Conservation (phyloP, 148 eudicot species). For the Cornus florida region DNA sequence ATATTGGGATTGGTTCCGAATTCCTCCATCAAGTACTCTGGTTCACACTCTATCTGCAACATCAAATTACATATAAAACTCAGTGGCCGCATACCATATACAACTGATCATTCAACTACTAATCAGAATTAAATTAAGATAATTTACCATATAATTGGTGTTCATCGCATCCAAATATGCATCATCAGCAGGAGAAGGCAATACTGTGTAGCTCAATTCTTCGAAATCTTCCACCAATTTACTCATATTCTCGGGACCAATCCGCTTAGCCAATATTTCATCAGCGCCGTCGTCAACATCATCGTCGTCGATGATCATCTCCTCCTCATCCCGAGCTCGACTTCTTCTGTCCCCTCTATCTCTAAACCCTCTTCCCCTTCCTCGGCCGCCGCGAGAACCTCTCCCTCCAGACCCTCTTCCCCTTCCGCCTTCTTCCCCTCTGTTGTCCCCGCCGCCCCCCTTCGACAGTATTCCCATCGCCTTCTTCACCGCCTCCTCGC, state of each 20-base stretch:
- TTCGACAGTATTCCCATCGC: slow-evolving; percentile 22
- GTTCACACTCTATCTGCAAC: slow-evolving; percentile 86
- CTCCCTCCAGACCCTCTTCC: slow-evolving; percentile 40
- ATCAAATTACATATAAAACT: slow-evolving; percentile 1
- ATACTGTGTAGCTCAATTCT: slow-evolving; percentile 43
- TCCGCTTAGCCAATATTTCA: slow-evolving; percentile 52
- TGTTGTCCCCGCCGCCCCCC: slow-evolving; percentile 7
- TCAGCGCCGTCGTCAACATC: slow-evolving; percentile 46
- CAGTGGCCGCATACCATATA: neutral
- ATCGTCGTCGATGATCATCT: slow-evolving; percentile 17
- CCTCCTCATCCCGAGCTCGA: slow-evolving; percentile 22
- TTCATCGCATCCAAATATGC: slow-evolving; percentile 66
- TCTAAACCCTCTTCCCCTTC: slow-evolving; percentile 26
- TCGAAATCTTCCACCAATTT: slow-evolving; percentile 62
- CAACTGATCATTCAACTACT: neutral
- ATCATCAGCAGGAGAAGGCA: slow-evolving; percentile 65
- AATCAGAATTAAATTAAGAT: neutral
- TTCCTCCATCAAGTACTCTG: slow-evolving; percentile 81
- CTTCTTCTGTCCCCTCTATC: neutral
- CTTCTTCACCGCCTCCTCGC: slow-evolving; percentile 36
- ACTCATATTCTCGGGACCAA: slow-evolving; percentile 61
- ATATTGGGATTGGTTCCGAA: slow-evolving; percentile 83
- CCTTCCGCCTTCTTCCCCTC: slow-evolving; percentile 18
- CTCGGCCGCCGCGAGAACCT: slow-evolving; percentile 17
- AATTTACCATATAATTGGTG: slow-evolving; percentile 61